Base-by-base conservation (phyloP, 1,139 yeast genomes). In the Saccharomycopsis phalli region DNA sequence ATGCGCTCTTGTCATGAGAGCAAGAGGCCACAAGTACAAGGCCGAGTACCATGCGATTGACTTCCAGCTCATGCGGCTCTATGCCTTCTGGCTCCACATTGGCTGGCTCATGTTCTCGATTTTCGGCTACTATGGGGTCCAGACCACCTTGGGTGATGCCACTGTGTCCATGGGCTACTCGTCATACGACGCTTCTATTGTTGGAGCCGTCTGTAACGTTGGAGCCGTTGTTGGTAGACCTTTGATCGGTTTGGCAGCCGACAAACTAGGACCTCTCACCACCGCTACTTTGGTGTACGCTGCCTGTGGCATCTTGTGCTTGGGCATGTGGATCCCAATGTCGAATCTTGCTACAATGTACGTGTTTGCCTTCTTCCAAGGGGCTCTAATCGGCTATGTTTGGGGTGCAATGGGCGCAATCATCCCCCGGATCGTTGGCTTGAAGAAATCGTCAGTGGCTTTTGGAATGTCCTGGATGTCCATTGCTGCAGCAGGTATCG, bases 141-240 rank as follows among this genome's bases (percentile, higher is more conserved):
- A 80, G 33, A 80, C 73, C 54, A 68, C 81, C 5, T 50, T 78
- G 44, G 65, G 82, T 4, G 66, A 81, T 13, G 80, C 72, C 52
- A 76, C 80, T 13, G 61, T 69, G 0, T 65, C 78, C 20, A 62
- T 78, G 16, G 87, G 87, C 0, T 64, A 79, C 36, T 52, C 72
- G 2, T 57, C 67, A 11, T 50, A 62, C 4, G 80, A 78, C 51
- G 83, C 80, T 3, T 68, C 84, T 2, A 59, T 64, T 36, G 63
- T 76, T 8, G 71, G 81, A 3, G 76, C 83, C 3, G 60, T 77
- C 42, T 60, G 78, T 50, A 74, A 74, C 47, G 76, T 71, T 3
- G 81, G 81, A 11, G 81, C 75, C 50, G 59, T 68, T 6, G 51
- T 80, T 27, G 87, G 86, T 1, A 63, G 88, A 46, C 86, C 87